Evolutionary conservation across 2,329 filamentous ascomycete genomes (phyloP), one percentile per base, ranked within the genome.

Genomic region (Paraconiothyrium sp.): DNA sequence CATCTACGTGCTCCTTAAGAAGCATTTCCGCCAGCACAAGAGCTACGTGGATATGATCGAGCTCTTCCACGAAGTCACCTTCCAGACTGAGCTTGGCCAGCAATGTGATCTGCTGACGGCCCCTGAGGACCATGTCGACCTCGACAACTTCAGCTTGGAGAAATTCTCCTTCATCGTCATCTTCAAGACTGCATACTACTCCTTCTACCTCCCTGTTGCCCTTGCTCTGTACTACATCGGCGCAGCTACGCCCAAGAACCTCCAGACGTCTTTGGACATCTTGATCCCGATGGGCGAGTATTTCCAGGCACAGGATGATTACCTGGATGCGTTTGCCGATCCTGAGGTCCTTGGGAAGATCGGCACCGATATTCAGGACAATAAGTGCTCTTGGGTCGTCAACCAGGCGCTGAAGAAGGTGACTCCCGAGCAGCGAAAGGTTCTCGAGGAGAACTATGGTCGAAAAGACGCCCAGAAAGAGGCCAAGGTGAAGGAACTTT

Each of bases 151-250:
- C 86, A 93, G 89, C 80, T 86, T 97, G 81, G 87, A 94, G 65
- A 99, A 97, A 86, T 97, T 97, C 85, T 89, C 86, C 73, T 99
- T 98, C 86, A 99, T 99, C 76, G 95, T 99, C 83, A 92, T 97
- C 82, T 98, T 97, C 89, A 99, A 99, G 89, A 99, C 95, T 27
- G 94, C 95, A 55, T 99, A 96, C 85, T 99, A 99, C 86, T 96
- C 92, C 76, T 99, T 99, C 87, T 98, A 98, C 84, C 90, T 99
- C 14, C 95, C 95, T 61, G 93, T 99, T 59, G 94, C 93, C 10
- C 88, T 99, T 48, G 92, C 95, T 5, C 86, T 99, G 72, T 85
- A 94, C 84, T 91, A 93, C 82, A 88, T 94, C 69, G 90, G 93
- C 76, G 85, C 94, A 63, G 95, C 94, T 24, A 95, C 93, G 9